phyloP scores from a whole-genome alignment of 129 eudicot genomes.

The Artemisia argyi region DNA sequence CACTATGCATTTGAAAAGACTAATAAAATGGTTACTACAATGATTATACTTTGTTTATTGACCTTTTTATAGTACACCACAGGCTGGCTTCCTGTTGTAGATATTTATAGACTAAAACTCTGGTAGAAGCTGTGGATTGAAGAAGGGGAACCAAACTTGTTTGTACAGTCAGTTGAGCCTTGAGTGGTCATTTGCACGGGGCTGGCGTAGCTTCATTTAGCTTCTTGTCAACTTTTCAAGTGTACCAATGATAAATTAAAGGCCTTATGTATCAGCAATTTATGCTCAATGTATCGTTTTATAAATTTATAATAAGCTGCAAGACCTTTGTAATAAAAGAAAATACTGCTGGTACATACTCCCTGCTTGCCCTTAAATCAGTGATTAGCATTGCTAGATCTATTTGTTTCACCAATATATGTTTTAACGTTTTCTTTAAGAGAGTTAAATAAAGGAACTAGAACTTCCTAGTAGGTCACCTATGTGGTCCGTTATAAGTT shows the following conservation, averaged over 20 bases:
- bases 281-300: conserved; percentile 14
- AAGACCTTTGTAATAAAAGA: too few relatives aligned
- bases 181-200: conserved; percentile 14
- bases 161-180: conserved; percentile 36
- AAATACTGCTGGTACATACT: too few relatives aligned
- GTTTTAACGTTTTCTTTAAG: too few relatives aligned
- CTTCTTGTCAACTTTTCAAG: conserved; percentile 4
- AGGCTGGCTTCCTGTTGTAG: conserved; percentile 35
- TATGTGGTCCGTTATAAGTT: too few relatives aligned
- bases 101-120: conserved; percentile 17
- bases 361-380: too few relatives aligned
- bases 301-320: conserved; percentile 22
- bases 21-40: too few relatives aligned
- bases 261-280: conserved; percentile 20
- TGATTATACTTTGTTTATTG: neutral
- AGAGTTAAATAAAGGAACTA: too few relatives aligned
- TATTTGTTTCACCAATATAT: too few relatives aligned
- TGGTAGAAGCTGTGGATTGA: conserved; percentile 19
- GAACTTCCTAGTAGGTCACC: too few relatives aligned
- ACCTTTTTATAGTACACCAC: neutral
- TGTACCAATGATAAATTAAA: neutral
- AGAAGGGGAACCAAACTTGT: conserved; percentile 25
- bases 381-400: too few relatives aligned
- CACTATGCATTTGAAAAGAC: too few relatives aligned
- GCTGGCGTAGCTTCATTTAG: conserved; percentile 11